Evolutionary conservation across 1,284 basidiomycete species (phyloP), one percentile per base, ranked within the genome.

Genomic region (Tylopilus sp.): DNA sequence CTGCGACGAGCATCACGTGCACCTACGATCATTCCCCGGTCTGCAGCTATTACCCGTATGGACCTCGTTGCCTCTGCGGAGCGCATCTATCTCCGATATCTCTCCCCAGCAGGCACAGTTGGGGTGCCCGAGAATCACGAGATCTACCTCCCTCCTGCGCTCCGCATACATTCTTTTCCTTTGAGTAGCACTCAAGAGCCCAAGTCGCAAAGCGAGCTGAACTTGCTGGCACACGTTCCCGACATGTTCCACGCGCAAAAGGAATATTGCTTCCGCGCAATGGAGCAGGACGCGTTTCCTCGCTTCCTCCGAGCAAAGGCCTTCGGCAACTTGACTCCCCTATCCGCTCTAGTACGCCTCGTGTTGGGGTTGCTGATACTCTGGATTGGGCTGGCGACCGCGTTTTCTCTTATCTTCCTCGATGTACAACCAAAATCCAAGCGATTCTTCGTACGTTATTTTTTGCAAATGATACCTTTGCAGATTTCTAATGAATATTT

Each of bases 191-290:
- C 86, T 1, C 87, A 90, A 49, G 90, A 96, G 67, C 94, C 94
- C 4, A 88, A 86, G 75, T 84, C 84, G 24, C 88, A 90, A 73
- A 85, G 86, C 51, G 94, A 97, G 77, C 81, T 90, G 57, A 89
- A 87, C 61, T 84, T 95, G 64, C 84, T 98, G 86, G 91, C 97
- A 1, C 91, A 95, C 69, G 92, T 99, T 53, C 97, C 97, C 16
- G 97, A 99, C 79, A 93, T 99, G 85, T 99, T 98, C 83, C 95
- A 99, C 78, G 84, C 91, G 4, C 97, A 99, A 82, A 99, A 99
- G 83, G 95, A 98, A 76, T 98, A 98, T 77, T 96, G 97, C 75
- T 98, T 97, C 86, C 88, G 95, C 61, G 95, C 95, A 7, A 97
- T 98, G 91, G 97, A 98, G 78, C 93, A 96, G 80, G 96, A 98